Percentiles rank a stretch among this genome's conserved stretches.
Evolutionary conservation across 1,284 basidiomycete species (phyloP).

Genomic region (Lentinus polychrous): DNA sequence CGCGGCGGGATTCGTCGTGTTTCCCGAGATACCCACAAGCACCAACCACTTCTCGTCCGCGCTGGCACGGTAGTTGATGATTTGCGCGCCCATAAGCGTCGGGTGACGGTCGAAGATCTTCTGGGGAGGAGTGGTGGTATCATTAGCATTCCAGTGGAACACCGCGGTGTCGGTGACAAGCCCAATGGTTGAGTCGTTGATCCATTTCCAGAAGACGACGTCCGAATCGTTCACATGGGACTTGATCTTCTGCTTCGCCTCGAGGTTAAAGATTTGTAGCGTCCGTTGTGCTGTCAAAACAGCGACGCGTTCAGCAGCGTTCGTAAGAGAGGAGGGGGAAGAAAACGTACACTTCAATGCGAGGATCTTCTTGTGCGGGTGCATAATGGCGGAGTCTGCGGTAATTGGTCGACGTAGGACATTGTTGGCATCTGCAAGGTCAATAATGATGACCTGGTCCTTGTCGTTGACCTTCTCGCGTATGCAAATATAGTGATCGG

Average conservation of each 20-base stretch:
- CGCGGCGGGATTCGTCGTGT: slow-evolving; percentile 83
- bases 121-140: slow-evolving; percentile 69
- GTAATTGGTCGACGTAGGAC: slow-evolving; percentile 95
- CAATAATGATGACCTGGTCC: slow-evolving; percentile 96
- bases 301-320: not conserved
- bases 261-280: slow-evolving; percentile 98
- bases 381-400: slow-evolving; percentile 98
- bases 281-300: slow-evolving; percentile 73
- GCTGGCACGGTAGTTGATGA: slow-evolving; percentile 96
- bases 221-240: slow-evolving; percentile 94
- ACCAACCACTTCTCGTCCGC: slow-evolving; percentile 97
- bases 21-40: slow-evolving; percentile 92
- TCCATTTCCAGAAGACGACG: slow-evolving; percentile 99
- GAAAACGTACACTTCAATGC: slow-evolving; percentile 77
- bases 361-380: slow-evolving; percentile 94
- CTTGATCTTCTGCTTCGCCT: slow-evolving; percentile 95
- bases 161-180: slow-evolving; percentile 95
- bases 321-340: not conserved
- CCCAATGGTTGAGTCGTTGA: slow-evolving; percentile 85
- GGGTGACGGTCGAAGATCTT: slow-evolving; percentile 98
- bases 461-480: slow-evolving; percentile 86
- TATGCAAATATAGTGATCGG: slow-evolving; percentile 94
- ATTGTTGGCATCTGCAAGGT: slow-evolving; percentile 94
- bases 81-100: slow-evolving; percentile 90
- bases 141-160: slow-evolving; percentile 86